phyloP scores from a whole-genome alignment of 2,329 filamentous ascomycete genomes.

The Stromatinia cepivora region DNA sequence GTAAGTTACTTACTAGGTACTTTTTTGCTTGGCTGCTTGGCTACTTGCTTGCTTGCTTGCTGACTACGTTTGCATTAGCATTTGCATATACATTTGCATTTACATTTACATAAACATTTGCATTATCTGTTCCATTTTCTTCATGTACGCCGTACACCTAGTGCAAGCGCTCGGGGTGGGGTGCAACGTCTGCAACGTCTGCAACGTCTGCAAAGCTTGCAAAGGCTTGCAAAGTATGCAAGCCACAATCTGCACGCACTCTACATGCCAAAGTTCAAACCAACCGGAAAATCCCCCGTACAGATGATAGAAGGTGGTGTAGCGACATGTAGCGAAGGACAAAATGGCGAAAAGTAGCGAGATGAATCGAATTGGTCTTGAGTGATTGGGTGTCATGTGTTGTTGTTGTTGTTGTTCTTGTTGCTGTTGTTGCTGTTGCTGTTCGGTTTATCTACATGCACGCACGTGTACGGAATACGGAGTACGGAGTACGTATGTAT shows the following conservation, averaged over 20 bases:
- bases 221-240: neutral
- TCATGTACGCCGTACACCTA: neutral
- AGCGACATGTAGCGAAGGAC: neutral
- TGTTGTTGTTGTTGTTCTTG: neutral
- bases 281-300: conserved; percentile 11
- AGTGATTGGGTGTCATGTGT: neutral
- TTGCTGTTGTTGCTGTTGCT: too few relatives aligned
- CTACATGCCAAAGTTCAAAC: neutral
- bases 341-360: too few relatives aligned
- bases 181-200: too few relatives aligned
- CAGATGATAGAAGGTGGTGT: neutral
- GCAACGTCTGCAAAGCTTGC: too few relatives aligned
- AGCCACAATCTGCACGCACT: conserved; percentile 10
- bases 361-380: neutral
- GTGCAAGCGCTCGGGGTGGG: neutral
- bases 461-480: neutral
- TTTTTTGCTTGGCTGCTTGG: neutral
- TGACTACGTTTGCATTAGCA: neutral
- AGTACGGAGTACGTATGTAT: too few relatives aligned
- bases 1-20: neutral
- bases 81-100: neutral
- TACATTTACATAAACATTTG: neutral
- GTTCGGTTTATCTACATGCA: neutral
- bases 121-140: neutral
- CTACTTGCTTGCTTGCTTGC: neutral